phyloP scores from a whole-genome alignment of 257 asterid species.

The Gentiana macrophylla region DNA sequence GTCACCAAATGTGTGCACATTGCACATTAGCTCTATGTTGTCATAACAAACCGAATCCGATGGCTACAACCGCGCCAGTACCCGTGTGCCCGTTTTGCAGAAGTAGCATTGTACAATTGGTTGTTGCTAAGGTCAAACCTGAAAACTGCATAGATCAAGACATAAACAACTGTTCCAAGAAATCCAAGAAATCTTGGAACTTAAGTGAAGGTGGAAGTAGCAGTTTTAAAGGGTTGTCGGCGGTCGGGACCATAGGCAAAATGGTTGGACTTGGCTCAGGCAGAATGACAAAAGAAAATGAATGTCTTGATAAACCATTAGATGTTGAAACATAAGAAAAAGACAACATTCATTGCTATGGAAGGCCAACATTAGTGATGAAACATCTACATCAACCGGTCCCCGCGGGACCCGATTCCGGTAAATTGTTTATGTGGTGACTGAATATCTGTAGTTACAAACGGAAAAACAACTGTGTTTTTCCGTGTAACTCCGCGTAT shows the following conservation, averaged over 20 bases:
- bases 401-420: constrained; percentile 4
- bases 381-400: constrained; percentile 10
- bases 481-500: no score
- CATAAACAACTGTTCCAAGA: constrained; percentile 36
- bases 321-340: constrained; percentile 28
- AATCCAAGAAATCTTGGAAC: constrained; percentile 61
- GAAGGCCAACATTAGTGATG: constrained; percentile 8
- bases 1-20: constrained; percentile 96
- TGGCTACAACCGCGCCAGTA: constrained; percentile 28
- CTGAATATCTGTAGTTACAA: no score
- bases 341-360: neutral
- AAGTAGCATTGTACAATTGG: constrained; percentile 60
- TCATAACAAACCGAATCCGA: constrained; percentile 82
- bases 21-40: constrained; percentile 85
- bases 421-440: neutral
- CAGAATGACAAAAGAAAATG: constrained; percentile 44
- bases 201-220: constrained; percentile 69
- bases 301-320: constrained; percentile 58
- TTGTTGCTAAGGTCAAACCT: constrained; percentile 45
- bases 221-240: constrained; percentile 76
- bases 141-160: constrained; percentile 19
- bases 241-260: constrained; percentile 70
- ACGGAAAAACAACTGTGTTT: no score
- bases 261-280: constrained; percentile 67
- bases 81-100: constrained; percentile 96